Conservation (phyloP, 2,329 filamentous ascomycete species). For the Pleurostoma richardsiae region DNA sequence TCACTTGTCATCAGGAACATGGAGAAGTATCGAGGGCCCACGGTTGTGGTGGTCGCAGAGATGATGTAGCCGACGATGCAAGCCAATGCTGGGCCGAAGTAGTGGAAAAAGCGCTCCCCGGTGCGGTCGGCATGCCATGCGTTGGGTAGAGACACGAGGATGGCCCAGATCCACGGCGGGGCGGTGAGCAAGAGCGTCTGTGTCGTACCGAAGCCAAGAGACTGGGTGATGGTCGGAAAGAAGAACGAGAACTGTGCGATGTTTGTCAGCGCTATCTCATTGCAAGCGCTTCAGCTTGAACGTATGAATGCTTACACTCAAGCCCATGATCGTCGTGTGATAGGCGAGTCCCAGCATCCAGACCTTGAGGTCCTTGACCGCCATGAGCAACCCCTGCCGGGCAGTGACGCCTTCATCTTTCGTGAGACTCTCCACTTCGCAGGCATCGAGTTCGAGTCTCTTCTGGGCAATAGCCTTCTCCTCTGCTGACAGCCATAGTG, state of each 20-base stretch:
- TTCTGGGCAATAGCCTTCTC: neutral
- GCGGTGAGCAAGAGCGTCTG: conserved; percentile 21
- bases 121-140: conserved; percentile 30
- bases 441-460: conserved; percentile 37
- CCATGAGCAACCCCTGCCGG: conserved; percentile 46
- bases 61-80: conserved; percentile 23
- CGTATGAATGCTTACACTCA: neutral
- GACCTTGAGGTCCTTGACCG: conserved; percentile 55
- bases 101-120: conserved; percentile 32
- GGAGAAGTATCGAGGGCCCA: conserved; percentile 49
- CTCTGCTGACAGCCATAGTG: conserved; percentile 5
- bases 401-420: conserved; percentile 43
- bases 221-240: conserved; percentile 20
- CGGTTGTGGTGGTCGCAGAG: conserved; percentile 46
- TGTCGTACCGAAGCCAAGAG: conserved; percentile 14
- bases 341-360: conserved; percentile 32
- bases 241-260: neutral
- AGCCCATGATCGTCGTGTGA: neutral
- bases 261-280: no score
- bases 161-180: conserved; percentile 20
- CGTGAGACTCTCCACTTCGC: conserved; percentile 47
- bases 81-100: conserved; percentile 15
- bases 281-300: neutral
- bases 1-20: conserved; percentile 52
- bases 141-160: conserved; percentile 20